phyloP scores from a whole-genome alignment of 2,329 filamentous ascomycete species.

The Sporothrix sp. region DNA sequence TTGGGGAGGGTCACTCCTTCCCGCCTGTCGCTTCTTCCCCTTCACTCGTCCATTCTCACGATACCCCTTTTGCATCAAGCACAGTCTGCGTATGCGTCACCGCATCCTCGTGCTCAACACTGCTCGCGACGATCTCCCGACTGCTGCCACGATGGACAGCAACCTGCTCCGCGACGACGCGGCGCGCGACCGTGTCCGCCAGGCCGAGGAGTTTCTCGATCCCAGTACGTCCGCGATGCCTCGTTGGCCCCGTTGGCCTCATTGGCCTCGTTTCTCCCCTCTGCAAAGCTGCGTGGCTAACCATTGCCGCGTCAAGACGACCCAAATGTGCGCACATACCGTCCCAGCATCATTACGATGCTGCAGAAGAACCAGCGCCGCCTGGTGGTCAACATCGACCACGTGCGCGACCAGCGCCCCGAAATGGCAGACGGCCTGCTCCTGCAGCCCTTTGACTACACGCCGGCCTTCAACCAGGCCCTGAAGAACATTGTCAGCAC shows the following conservation, averaged over 20 bases:
- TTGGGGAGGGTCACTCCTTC: not conserved
- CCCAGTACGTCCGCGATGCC: constrained; percentile 50
- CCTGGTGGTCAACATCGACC: constrained; percentile 70
- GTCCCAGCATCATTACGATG: constrained; percentile 77
- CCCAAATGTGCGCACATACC: constrained; percentile 60
- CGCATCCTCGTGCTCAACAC: not conserved
- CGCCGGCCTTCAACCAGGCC: constrained; percentile 78
- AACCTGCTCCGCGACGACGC: constrained; percentile 74
- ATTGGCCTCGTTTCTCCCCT: too few relatives aligned
- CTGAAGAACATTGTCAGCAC: constrained; percentile 82
- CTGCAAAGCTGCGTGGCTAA: constrained; percentile 17
- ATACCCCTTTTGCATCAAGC: not conserved
- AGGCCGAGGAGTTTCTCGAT: constrained; percentile 88
- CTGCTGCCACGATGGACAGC: constrained; percentile 49
- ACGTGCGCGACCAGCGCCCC: constrained; percentile 76
- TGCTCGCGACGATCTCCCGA: not conserved
- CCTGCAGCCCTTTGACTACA: constrained; percentile 78
- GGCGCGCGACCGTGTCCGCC: constrained; percentile 70
- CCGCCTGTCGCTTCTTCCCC: not conserved
- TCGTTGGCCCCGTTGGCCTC: not conserved
- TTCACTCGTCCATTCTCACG: not conserved
- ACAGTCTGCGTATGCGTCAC: not conserved
- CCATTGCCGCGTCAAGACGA: constrained; percentile 32
- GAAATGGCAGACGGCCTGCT: constrained; percentile 74
- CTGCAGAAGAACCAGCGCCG: constrained; percentile 57